Percentiles rank a stretch among this genome's conserved stretches.
Evolutionary conservation across 768 basidiomycete species (phyloP).

Genomic region (Calocera viscosa): DNA sequence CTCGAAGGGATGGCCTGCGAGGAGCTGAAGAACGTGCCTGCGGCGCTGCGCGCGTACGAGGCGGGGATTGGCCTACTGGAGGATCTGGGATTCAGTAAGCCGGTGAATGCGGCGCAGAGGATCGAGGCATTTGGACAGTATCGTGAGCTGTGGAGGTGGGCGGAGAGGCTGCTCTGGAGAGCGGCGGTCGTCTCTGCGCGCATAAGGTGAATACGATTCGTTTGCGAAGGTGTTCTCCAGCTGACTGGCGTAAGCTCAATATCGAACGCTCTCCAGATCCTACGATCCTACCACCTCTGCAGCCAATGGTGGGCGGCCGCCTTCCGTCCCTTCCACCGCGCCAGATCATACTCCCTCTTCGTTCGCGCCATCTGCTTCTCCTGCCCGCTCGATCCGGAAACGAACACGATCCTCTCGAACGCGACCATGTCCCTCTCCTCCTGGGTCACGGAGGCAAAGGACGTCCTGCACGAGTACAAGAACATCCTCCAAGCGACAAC

Average conservation of each 20-base stretch:
- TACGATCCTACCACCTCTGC: constrained; percentile 26
- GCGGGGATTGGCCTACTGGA: constrained; percentile 44
- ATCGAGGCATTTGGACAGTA: constrained; percentile 50
- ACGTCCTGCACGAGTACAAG: constrained; percentile 59
- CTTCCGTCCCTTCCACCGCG: constrained; percentile 67
- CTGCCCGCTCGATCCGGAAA: constrained; percentile 12
- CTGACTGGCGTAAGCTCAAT: constrained; percentile 13
- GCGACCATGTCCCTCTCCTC: constrained; percentile 15
- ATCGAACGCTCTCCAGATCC: constrained; percentile 19
- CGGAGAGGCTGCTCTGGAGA: constrained; percentile 72
- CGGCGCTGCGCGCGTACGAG: constrained; percentile 47
- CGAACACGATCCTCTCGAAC: constrained; percentile 9
- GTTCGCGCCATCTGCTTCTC: constrained; percentile 53
- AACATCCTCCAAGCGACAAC: constrained; percentile 56
- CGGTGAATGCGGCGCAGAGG: constrained; percentile 22
- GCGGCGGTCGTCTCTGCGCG: constrained; percentile 53
- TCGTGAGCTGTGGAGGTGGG: constrained; percentile 79
- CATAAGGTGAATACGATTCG: constrained; percentile 28
- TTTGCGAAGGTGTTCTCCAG: neutral
- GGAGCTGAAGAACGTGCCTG: constrained; percentile 14
- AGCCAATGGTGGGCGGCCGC: constrained; percentile 57
- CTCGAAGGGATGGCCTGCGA: constrained; percentile 18
- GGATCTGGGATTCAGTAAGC: constrained; percentile 26
- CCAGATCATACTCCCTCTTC: constrained; percentile 54
- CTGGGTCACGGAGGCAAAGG: constrained; percentile 56